Percentiles rank a stretch among this genome's conserved stretches.
These are phyloP conservation scores for Sugiyamaella neomexicana DNA, from an alignment of 1,139 yeast genomes.

Conservation along the genomic window DNA sequence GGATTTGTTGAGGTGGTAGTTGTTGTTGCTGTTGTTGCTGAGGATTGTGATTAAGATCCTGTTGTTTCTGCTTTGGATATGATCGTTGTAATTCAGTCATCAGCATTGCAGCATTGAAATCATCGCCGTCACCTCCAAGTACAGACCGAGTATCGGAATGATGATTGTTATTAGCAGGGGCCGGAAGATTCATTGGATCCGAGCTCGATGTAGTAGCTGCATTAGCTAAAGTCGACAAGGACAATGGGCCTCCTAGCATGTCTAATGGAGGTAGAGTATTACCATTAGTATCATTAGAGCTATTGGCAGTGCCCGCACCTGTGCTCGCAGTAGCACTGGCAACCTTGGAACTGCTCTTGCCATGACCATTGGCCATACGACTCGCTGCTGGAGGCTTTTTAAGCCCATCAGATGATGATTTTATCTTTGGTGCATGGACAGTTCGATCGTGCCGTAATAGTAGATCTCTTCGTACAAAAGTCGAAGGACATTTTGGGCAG, in stretches of 20 bases:
- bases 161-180: slow-evolving; percentile 5
- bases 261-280: slow-evolving; percentile 12
- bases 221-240: slow-evolving; percentile 17
- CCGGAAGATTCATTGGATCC: slow-evolving; percentile 10
- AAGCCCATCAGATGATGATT: slow-evolving; percentile 6
- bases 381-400: neutral
- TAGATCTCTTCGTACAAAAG: slow-evolving; percentile 75
- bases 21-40: too few species aligned
- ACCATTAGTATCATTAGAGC: neutral
- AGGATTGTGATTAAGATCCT: too few species aligned
- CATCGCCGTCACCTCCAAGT: slow-evolving; percentile 25
- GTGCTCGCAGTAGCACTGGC: slow-evolving; percentile 5
- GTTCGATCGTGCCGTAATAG: slow-evolving; percentile 77
- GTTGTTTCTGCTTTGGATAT: slow-evolving; percentile 19
- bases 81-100: slow-evolving; percentile 37
- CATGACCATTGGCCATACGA: neutral
- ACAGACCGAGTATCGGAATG: slow-evolving; percentile 48
- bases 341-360: neutral
- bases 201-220: slow-evolving; percentile 16
- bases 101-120: slow-evolving; percentile 33
- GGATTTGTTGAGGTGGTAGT: slow-evolving; percentile 13
- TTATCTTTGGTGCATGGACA: slow-evolving; percentile 52
- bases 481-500: slow-evolving; percentile 66
- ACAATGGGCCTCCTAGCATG: slow-evolving; percentile 8
- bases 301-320: too few species aligned